phyloP scores from a whole-genome alignment of 1,139 yeast species.

The Torulaspora pretoriensis region DNA sequence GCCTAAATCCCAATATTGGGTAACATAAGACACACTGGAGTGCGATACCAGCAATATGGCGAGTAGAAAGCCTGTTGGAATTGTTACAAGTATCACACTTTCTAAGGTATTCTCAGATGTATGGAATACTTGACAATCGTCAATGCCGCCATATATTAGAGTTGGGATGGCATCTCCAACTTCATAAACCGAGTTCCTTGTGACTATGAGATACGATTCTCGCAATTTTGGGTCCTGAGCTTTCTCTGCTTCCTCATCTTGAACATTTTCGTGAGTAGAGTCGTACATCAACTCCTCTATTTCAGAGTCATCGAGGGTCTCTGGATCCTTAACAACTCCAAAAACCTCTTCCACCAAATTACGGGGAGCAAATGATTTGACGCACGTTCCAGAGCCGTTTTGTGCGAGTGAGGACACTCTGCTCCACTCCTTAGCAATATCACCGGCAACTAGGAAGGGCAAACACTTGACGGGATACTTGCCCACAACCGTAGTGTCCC shows the following conservation, averaged over 20 bases:
- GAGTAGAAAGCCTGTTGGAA: constrained; percentile 18
- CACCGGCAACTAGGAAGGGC: constrained; percentile 1
- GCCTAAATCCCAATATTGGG: constrained; percentile 22
- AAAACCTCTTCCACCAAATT: constrained; percentile 9
- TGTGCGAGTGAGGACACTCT: not conserved
- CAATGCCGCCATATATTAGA: constrained; percentile 6
- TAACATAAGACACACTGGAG: constrained; percentile 3
- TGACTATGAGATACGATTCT: constrained; percentile 7
- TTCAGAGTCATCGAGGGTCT: constrained; percentile 15
- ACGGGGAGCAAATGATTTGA: constrained; percentile 8
- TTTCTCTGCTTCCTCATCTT: not conserved
- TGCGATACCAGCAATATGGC: constrained; percentile 15
- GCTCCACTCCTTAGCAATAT: not conserved
- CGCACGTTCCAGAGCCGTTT: not conserved
- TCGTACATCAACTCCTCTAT: constrained; percentile 12
- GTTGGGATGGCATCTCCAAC: constrained; percentile 12
- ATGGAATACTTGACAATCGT: constrained; percentile 14
- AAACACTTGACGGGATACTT: constrained; percentile 9
- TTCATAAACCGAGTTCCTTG: constrained; percentile 8
- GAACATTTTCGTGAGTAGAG: constrained; percentile 1
- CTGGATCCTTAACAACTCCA: constrained; percentile 14
- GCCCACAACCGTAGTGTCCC: constrained; percentile 4
- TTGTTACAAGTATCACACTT: constrained; percentile 17
- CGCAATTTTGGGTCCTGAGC: not conserved
- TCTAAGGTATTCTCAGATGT: constrained; percentile 2